A percentile compares a stretch with the other conserved stretches of the same genome.
phyloP scores from a whole-genome alignment of 495 filamentous ascomycete genomes.

The Geopyxis carbonaria region DNA sequence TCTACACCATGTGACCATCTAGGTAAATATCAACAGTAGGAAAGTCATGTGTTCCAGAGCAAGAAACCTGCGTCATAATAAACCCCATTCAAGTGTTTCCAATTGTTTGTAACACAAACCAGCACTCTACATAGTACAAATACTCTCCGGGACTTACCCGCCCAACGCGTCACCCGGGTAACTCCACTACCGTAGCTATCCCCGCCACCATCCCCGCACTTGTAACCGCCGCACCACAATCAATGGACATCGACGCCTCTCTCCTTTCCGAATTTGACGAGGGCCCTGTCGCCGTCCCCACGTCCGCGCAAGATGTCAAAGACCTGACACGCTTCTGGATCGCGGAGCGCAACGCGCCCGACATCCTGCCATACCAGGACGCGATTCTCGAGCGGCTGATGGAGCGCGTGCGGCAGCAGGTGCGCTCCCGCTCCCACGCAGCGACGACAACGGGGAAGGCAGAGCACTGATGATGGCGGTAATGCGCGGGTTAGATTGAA shows the following conservation, averaged over 20 bases:
- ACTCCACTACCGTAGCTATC: neutral
- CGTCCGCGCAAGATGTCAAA: conserved; percentile 55
- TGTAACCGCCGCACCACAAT: neutral
- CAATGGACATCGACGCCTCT: conserved; percentile 71
- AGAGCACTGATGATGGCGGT: too few species aligned
- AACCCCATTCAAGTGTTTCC: too few species aligned
- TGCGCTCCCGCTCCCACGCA: conserved; percentile 25
- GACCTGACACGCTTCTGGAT: conserved; percentile 83
- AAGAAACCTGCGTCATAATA: too few species aligned
- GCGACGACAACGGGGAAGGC: too few species aligned
- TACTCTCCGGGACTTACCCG: neutral
- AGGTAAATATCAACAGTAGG: too few species aligned
- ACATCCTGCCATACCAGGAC: conserved; percentile 54
- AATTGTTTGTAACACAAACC: too few species aligned
- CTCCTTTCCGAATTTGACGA: conserved; percentile 68
- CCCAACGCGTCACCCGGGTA: neutral
- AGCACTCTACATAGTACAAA: neutral
- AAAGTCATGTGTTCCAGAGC: too few species aligned
- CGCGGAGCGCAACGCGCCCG: conserved; percentile 72
- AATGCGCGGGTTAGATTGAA: neutral
- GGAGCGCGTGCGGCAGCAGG: conserved; percentile 52
- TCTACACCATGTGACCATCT: too few species aligned
- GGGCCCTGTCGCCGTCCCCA: too few species aligned
- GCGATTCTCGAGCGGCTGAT: conserved; percentile 60
- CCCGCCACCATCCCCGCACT: neutral